A percentile compares a stretch with the other conserved stretches of the same genome.
These are phyloP conservation scores for Amoebophrya sp. DNA, from an alignment of 169 alveolate species.

Conservation along the genomic window DNA sequence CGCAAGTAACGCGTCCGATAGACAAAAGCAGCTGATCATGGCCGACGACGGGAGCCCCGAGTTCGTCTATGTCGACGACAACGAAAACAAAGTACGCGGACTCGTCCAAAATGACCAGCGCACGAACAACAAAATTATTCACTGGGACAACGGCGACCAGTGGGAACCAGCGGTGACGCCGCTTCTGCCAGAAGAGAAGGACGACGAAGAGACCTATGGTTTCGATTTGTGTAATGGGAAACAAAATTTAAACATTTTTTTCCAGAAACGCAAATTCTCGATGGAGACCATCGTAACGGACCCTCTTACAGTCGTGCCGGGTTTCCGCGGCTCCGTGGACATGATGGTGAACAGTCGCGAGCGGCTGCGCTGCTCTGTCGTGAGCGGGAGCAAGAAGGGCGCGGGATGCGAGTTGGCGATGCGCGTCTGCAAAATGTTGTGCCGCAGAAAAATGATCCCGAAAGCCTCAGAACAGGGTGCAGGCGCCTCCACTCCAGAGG, in stretches of 20 bases:
- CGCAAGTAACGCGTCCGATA: no score
- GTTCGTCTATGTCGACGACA: no score
- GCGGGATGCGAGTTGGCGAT: background rate
- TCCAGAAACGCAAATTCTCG: slow-evolving; percentile 4
- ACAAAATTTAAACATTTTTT: background rate
- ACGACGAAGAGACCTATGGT: background rate
- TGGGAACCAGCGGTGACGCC: slow-evolving; percentile 14
- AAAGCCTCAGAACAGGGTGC: background rate
- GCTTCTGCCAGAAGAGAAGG: background rate
- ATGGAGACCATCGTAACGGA: background rate
- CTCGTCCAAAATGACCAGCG: background rate
- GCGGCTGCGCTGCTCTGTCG: slow-evolving; percentile 3
- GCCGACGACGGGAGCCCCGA: no score
- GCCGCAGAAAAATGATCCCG: background rate
- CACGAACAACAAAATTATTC: background rate
- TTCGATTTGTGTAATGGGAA: background rate
- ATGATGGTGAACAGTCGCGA: background rate
- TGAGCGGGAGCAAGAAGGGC: background rate
- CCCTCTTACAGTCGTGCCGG: background rate
- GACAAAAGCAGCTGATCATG: no score
- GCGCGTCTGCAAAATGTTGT: slow-evolving; percentile 8
- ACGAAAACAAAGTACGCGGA: no score
- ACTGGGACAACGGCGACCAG: background rate
- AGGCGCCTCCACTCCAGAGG: background rate
- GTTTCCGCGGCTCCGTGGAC: background rate